Conservation (phyloP, 768 basidiomycete genomes). For the Mycena floridula region DNA sequence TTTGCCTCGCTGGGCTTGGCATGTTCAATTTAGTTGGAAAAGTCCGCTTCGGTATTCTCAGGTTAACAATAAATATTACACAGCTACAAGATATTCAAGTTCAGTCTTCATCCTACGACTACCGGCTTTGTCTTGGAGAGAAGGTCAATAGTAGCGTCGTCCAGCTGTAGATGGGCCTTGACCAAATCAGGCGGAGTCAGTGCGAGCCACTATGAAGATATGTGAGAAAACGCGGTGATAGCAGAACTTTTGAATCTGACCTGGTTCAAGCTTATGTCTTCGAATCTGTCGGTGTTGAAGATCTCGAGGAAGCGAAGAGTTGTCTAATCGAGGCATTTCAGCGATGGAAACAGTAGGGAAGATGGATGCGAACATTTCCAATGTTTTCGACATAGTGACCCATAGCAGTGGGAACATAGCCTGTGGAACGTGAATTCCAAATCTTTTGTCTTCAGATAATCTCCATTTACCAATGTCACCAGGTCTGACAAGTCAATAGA, state of each 20-base stretch:
- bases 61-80: too few species aligned
- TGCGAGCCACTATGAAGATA: constrained; percentile 31
- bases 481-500: constrained; percentile 1
- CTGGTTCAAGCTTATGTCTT: constrained; percentile 34
- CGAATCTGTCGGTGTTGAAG: constrained; percentile 47
- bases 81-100: too few species aligned
- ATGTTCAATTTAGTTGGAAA: too few species aligned
- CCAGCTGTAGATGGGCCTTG: constrained; percentile 32
- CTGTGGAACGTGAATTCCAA: constrained; percentile 17
- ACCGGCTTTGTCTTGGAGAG: constrained; percentile 33
- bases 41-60: too few species aligned
- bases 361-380: constrained; percentile 24
- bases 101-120: constrained; percentile 33
- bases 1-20: too few species aligned
- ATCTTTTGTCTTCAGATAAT: background rate
- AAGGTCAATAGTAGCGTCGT: constrained; percentile 24
- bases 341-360: background rate
- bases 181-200: constrained; percentile 35
- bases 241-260: constrained; percentile 1
- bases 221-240: constrained; percentile 2
- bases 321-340: constrained; percentile 38
- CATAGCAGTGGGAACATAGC: constrained; percentile 51
- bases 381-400: constrained; percentile 49
- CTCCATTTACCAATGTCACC: constrained; percentile 16
- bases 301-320: constrained; percentile 57